Conservation (phyloP, 768 basidiomycete species). For the Coprinopsis marcescibilis region DNA sequence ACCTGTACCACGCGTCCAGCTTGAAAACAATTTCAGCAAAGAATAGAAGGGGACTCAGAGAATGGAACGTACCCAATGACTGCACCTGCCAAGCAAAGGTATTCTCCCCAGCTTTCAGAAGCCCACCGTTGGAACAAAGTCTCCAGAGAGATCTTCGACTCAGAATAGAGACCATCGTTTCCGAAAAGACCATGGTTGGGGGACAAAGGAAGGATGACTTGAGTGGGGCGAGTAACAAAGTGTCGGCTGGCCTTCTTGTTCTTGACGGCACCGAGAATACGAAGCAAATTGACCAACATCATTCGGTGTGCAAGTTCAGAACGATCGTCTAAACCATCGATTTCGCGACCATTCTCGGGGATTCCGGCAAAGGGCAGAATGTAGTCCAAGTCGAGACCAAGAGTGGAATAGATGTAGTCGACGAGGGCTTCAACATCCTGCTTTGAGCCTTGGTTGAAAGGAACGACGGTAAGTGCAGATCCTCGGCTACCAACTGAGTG, state of each 20-base stretch:
- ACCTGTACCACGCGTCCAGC: constrained; percentile 98
- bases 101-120: constrained; percentile 99
- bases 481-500: constrained; percentile 93
- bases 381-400: constrained; percentile 97
- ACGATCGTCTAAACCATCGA: constrained; percentile 93
- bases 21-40: constrained; percentile 22
- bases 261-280: constrained; percentile 96
- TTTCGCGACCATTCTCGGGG: constrained; percentile 98
- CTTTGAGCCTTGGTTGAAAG: constrained; percentile 98
- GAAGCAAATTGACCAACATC: constrained; percentile 96
- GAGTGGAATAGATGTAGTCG: constrained; percentile 94
- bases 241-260: constrained; percentile 95
- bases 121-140: constrained; percentile 98
- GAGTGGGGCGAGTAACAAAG: constrained; percentile 96
- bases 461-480: constrained; percentile 95
- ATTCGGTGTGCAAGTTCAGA: constrained; percentile 98
- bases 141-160: constrained; percentile 97
- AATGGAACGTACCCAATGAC: constrained; percentile 78
- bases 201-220: constrained; percentile 95
- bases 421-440: constrained; percentile 98
- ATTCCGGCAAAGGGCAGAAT: constrained; percentile 98
- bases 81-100: constrained; percentile 94
- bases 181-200: constrained; percentile 98
- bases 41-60: constrained; percentile 2
- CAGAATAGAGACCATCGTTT: constrained; percentile 95